Base-by-base conservation (phyloP, 768 basidiomycete genomes). In the Agaricus bisporus region DNA sequence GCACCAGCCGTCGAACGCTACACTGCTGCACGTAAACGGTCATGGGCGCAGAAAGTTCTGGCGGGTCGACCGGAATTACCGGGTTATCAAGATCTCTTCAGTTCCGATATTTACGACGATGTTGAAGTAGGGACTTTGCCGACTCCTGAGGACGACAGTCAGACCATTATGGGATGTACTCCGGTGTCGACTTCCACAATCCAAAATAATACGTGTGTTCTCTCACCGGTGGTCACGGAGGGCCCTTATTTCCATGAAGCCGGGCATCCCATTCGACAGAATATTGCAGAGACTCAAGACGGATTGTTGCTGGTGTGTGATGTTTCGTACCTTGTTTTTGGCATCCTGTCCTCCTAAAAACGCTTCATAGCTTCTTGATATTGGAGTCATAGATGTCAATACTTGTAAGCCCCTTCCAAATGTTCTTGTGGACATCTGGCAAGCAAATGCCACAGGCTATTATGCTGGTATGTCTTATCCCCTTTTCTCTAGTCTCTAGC, bases 361-460 rank as follows among this genome's bases (percentile, higher is more conserved):
- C 17, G 8, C 22, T 22, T 48, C 10, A 20, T 52, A 76, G 73
- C 67, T 79, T 4, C 66, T 81, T 15, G 78, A 81, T 52, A 79
- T 81, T 20, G 79, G 79, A 9, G 79, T 81, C 0, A 79, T 81
- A 20, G 79, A 81, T 49, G 75, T 81, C 0, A 74, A 81, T 56
- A 80, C 79, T 14, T 81, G 79, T 64, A 64, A 73, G 55, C 79
- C 79, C 4, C 67, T 79, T 0, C 77, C 78, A 0, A 77, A 81
- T 49, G 76, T 78, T 32, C 69, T 81, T n/a, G 78, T 81, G 3
- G 79, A 81, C 55, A 76, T 81, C 41, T 81, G 79, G 79, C 77
- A 78, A 57, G 77, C 79, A 3, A 81, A 81, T 56, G 74, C 79
- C 5, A 81, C 79, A 0, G 79, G 79, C 0, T 68, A 68, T 49